These are phyloP conservation scores for Aquilaria sinensis DNA, from an alignment of 345 rosid genomes.

Conservation along the genomic window DNA sequence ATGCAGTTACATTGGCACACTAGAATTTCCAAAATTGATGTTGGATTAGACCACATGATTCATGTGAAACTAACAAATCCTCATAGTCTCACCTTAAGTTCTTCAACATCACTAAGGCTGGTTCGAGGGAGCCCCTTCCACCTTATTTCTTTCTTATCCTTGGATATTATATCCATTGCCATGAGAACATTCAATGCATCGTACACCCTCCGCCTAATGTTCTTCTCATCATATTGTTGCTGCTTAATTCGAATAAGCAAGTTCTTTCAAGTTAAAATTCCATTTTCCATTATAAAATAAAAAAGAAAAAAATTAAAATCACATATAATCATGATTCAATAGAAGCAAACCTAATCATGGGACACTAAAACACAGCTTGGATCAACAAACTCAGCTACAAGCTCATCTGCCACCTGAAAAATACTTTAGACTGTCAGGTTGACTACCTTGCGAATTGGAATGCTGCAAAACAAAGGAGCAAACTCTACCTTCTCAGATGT, in stretches of 20 bases:
- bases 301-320: neutral
- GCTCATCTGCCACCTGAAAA: constrained; percentile 98
- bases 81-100: constrained; percentile 59
- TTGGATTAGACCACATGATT: too few species aligned
- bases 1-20: too few species aligned
- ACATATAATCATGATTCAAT: too few species aligned
- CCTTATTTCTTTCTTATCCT: constrained; percentile 94
- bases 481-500: too few species aligned
- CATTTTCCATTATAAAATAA: constrained; percentile 2
- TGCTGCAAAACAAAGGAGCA: too few species aligned
- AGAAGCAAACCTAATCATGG: constrained; percentile 76
- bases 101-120: constrained; percentile 87
- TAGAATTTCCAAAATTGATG: too few species aligned
- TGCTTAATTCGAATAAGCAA: constrained; percentile 24
- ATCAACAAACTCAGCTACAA: constrained; percentile 94
- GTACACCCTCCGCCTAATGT: constrained; percentile 94
- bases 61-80: constrained; percentile 2
- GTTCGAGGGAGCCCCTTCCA: constrained; percentile 99
- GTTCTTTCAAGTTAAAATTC: neutral
- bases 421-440: neutral
- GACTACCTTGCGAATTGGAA: too few species aligned
- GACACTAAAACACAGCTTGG: constrained; percentile 60
- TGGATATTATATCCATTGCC: constrained; percentile 99
- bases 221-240: constrained; percentile 99
- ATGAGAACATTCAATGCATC: constrained; percentile 98